phyloP scores from a whole-genome alignment of 2,329 filamentous ascomycete species.

The Pseudogymnoascus sp. region DNA sequence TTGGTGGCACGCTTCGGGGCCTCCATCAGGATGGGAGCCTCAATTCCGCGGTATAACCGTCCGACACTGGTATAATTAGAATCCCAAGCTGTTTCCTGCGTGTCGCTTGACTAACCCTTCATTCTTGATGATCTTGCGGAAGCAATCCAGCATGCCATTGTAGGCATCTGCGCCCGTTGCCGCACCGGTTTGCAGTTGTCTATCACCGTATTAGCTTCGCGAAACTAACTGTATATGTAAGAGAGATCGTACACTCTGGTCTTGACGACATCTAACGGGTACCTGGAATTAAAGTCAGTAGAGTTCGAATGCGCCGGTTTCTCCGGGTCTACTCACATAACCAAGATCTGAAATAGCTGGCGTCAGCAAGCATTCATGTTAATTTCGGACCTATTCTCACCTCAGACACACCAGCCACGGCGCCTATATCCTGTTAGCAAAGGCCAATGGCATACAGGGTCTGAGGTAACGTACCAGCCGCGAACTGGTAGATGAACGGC shows the following conservation, averaged over 20 bases:
- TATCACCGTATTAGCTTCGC: constrained; percentile 32
- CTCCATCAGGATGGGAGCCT: constrained; percentile 95
- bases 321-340: constrained; percentile 56
- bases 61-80: constrained; percentile 54
- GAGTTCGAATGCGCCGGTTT: constrained; percentile 6
- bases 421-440: constrained; percentile 46
- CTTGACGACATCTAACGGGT: constrained; percentile 97
- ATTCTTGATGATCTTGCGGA: constrained; percentile 90
- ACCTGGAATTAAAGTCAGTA: constrained; percentile 52
- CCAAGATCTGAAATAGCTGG: constrained; percentile 58
- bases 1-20: constrained; percentile 95
- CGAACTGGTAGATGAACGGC: constrained; percentile 91
- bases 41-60: constrained; percentile 90
- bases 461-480: constrained; percentile 57
- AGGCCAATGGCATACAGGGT: constrained; percentile 22
- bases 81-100: not conserved
- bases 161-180: constrained; percentile 73
- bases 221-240: not conserved
- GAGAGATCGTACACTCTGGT: constrained; percentile 73
- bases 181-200: constrained; percentile 76
- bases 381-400: constrained; percentile 43
- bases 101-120: constrained; percentile 62
- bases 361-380: constrained; percentile 18
- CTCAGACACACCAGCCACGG: constrained; percentile 96
- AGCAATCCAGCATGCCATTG: constrained; percentile 97